These are phyloP conservation scores for Marasmius oreades DNA, from an alignment of 1,284 basidiomycete species.

Conservation along the genomic window DNA sequence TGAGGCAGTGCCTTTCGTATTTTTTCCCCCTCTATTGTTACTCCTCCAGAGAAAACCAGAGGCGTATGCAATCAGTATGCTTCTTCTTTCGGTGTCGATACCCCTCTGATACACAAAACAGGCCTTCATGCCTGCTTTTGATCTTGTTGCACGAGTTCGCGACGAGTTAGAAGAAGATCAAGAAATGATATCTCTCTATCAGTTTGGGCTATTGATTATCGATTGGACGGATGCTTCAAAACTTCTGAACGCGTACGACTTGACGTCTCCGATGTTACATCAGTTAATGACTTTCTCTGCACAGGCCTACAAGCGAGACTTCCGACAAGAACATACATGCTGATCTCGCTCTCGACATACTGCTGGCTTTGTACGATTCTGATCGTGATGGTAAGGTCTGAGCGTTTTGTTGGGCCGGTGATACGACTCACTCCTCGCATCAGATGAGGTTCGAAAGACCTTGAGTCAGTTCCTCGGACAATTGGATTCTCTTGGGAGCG, in stretches of 20 bases:
- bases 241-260: slow-evolving; percentile 36
- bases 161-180: slow-evolving; percentile 74
- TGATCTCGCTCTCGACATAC: slow-evolving; percentile 74
- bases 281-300: slow-evolving; percentile 1
- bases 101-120: slow-evolving; percentile 25
- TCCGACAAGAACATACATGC: slow-evolving; percentile 62
- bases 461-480: slow-evolving; percentile 80
- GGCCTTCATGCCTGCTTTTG: slow-evolving; percentile 79
- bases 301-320: slow-evolving; percentile 29
- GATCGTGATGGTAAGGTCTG: slow-evolving; percentile 30
- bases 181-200: slow-evolving; percentile 76
- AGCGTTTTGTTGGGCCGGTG: not conserved
- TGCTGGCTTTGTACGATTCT: slow-evolving; percentile 61
- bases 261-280: slow-evolving; percentile 1
- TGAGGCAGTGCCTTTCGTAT: slow-evolving; percentile 92
- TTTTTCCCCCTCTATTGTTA: slow-evolving; percentile 96
- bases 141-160: slow-evolving; percentile 65
- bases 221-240: slow-evolving; percentile 95
- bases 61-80: slow-evolving; percentile 71
- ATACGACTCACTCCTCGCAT: not conserved
- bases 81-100: slow-evolving; percentile 5
- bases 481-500: slow-evolving; percentile 64
- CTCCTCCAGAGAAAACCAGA: slow-evolving; percentile 79
- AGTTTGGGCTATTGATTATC: slow-evolving; percentile 81
- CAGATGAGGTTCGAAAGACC: slow-evolving; percentile 80